phyloP scores from a whole-genome alignment of 108 stramenopile genomes.

The Fragilariopsis cylindrus region DNA sequence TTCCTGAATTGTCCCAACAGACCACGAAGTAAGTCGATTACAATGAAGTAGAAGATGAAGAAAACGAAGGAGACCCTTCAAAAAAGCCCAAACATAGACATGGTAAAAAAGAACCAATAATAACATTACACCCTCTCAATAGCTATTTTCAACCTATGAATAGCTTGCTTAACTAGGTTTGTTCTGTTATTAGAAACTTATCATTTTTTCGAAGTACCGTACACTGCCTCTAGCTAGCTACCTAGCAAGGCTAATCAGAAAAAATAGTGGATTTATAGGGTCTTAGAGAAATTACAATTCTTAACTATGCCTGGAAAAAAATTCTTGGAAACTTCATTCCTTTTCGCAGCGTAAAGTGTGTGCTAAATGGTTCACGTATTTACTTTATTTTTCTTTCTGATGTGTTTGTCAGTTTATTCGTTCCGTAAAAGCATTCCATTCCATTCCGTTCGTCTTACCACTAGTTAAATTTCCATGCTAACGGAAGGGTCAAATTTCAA shows the following conservation, averaged over 20 bases:
- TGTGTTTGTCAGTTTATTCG: too few species aligned
- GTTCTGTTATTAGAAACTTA: background rate
- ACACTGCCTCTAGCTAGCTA: too few species aligned
- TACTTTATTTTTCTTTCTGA: too few species aligned
- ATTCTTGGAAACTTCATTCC: too few species aligned
- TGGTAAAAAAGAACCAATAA: background rate
- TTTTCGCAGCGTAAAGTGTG: too few species aligned
- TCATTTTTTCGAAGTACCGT: too few species aligned
- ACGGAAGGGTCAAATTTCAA: background rate
- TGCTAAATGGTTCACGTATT: too few species aligned
- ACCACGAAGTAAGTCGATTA: background rate
- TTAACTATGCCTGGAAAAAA: too few species aligned
- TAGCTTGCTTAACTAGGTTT: background rate
- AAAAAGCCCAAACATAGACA: background rate
- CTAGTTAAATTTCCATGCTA: background rate
- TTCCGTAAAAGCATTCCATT: background rate
- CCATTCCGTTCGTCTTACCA: background rate
- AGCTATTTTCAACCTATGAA: too few species aligned
- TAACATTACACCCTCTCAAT: background rate
- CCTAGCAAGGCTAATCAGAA: too few species aligned
- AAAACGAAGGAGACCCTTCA: background rate
- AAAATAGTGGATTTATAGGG: too few species aligned
- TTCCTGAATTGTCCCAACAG: conserved; percentile 5
- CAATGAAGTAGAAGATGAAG: background rate
- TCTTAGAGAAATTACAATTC: too few species aligned